These are phyloP conservation scores for Kwoniella mangroviensis DNA, from an alignment of 768 basidiomycete genomes.

Conservation along the genomic window DNA sequence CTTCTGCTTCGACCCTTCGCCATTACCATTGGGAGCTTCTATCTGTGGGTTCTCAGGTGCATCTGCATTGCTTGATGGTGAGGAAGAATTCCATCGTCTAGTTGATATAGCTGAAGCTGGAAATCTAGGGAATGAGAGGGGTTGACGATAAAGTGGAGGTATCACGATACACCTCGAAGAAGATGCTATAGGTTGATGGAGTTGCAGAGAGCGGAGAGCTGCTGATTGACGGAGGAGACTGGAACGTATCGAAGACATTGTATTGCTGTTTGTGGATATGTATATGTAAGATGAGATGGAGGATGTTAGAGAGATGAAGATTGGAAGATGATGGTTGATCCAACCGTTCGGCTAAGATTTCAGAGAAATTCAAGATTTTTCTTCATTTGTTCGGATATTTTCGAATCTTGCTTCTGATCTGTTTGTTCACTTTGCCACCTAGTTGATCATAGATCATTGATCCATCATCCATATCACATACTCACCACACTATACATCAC, in stretches of 20 bases:
- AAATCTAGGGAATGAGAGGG: not conserved
- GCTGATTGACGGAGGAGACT: not conserved
- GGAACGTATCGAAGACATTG: not conserved
- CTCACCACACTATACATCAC: not conserved
- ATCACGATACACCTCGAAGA: conserved; percentile 1
- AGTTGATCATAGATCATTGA: not conserved
- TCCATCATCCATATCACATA: not conserved
- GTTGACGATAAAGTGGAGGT: not conserved
- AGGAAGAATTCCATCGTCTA: conserved; percentile 16
- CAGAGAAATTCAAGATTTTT: not conserved
- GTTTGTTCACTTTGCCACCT: not conserved
- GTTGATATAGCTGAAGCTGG: not conserved
- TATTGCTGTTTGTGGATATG: not conserved
- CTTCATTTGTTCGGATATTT: not conserved
- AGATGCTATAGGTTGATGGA: conserved; percentile 15
- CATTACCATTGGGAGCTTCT: conserved; percentile 19
- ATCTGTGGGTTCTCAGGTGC: conserved; percentile 13
- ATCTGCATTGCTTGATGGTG: not conserved
- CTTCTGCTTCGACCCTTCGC: conserved; percentile 27
- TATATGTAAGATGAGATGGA: not conserved
- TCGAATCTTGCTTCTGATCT: conserved; percentile 3
- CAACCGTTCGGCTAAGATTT: conserved; percentile 6
- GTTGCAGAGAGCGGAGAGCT: not conserved
- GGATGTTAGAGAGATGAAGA: not conserved
- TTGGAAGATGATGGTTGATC: not conserved